Base-by-base conservation (phyloP, 2,329 filamentous ascomycete genomes). In the Penicillium sp. region DNA sequence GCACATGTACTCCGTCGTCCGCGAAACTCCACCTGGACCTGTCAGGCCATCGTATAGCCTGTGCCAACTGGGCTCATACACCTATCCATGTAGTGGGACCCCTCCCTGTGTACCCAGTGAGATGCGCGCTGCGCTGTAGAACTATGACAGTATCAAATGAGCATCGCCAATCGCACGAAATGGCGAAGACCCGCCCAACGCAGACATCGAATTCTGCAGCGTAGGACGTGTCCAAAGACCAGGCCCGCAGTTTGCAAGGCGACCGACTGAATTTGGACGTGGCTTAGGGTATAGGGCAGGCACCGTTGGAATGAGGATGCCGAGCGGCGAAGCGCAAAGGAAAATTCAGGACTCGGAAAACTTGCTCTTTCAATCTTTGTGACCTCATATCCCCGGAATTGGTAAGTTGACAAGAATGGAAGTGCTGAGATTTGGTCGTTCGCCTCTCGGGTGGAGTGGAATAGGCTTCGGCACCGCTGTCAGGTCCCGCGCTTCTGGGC, bases 401-500 rank as follows among this genome's bases (percentile, higher is more conserved):
- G 51, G 51, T 25, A 52, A 19, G 19, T 51, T 51, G 49, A 19
- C 8, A 19, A 37, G 33, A 48, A n/a, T n/a, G 8, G 30, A 14
- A 19, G 25, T 43, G 22, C 11, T 11, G 30, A 11, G 42, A 25
- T 45, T 45, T 45, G 42, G 42, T 22, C 42, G 22, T 52, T 52
- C 28, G 48, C 30, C n/a, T 22, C 30, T 52, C 33, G 4, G 48
- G 48, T 52, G 33, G 49, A 52, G 49, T 7, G 33, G 35, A 35
- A 52, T 25, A 52, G 49, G 46, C 26, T 49, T 52, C 26, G 6
- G 16, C 33, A 52, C 48, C 22, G 48, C 48, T 52, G 49, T 22
- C 33, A 52, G 49, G 49, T 38, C 28, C 49, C 49, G 46, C 7
- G 28, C 25, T 33, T 49, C 46, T 33, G 25, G 46, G 46, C 26